Base-by-base conservation (phyloP, 2,329 filamentous ascomycete genomes). In the Apiospora saccharicola region DNA sequence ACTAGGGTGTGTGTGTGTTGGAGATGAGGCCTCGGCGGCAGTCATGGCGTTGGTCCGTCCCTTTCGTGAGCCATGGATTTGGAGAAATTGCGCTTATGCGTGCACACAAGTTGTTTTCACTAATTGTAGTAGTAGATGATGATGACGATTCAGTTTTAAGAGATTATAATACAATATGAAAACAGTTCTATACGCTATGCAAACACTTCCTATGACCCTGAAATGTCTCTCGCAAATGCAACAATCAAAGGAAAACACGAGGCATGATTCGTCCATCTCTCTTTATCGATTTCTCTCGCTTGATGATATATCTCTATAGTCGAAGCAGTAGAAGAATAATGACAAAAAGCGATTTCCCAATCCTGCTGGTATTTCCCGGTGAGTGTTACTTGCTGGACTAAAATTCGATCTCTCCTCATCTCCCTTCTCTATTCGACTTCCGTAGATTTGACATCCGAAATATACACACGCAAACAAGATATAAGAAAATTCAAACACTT, bases 111-210 rank as follows among this genome's bases (percentile, higher is more conserved):
- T 1, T 19, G 12, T 22, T 22, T 19, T 22, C 51, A 57, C 26
- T 57, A 14, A 30, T 22, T 6, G 7, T 24, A 53, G 24, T 16
- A 34, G 30, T 12, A 30, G 24, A 37, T 37, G 19, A 16, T 34
- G 14, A 19, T 30, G 13, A 4, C 22, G 16, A 47, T 49, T 22
- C 22, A 49, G 22, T 49, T 49, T 49, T 49, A 49, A 22, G 22
- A 49, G 3, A 49, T 49, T 51, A 51, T 37, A 24, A n/a, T 64
- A 64, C 57, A 64, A n/a, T 64, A 64, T 22, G 34, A 64, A n/a
- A n/a, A n/a, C 30, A 64, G 22, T 64, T 30, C 34, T 41, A 64
- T 64, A 64, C 57, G 57, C 57, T 64, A 64, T 64, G 57, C 57
- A 61, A 61, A 22, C 53, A 64, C 57, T 41, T 41, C n/a, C 46